A percentile compares a stretch with the other conserved stretches of the same genome.
Conservation (phyloP, 2,329 filamentous ascomycete genomes). For the Leptodontidium sp. region DNA sequence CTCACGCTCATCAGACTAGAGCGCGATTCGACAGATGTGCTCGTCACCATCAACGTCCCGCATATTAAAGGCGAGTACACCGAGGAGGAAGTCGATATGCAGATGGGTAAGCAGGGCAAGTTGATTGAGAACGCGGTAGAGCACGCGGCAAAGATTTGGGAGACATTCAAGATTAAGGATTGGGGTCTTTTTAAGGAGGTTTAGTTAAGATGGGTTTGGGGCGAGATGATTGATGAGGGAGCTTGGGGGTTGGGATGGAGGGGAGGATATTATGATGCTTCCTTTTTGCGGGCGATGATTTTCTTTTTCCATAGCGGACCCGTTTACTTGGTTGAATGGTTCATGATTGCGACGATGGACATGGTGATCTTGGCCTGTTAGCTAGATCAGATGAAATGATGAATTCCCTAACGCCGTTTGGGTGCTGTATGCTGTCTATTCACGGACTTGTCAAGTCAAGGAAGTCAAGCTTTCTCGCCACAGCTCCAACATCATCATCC, state of each 20-base stretch:
- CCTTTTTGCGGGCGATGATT: not conserved
- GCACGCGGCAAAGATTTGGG: slow-evolving; percentile 72
- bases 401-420: not conserved
- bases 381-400: slow-evolving; percentile 17
- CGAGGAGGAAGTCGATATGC: slow-evolving; percentile 74
- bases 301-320: not conserved
- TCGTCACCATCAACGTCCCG: slow-evolving; percentile 89
- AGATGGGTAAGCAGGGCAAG: slow-evolving; percentile 70
- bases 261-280: not conserved
- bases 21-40: slow-evolving; percentile 78
- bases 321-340: not conserved
- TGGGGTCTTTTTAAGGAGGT: slow-evolving; percentile 70
- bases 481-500: slow-evolving; percentile 33
- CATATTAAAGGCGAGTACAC: slow-evolving; percentile 79
- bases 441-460: slow-evolving; percentile 43
- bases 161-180: slow-evolving; percentile 79
- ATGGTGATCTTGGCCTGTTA: slow-evolving; percentile 2
- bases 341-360: not conserved
- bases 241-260: too few relatives aligned
- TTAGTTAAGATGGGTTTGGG: slow-evolving; percentile 26
- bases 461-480: slow-evolving; percentile 45
- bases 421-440: not conserved
- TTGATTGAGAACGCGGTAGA: slow-evolving; percentile 74
- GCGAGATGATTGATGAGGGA: not conserved
- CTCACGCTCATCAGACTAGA: slow-evolving; percentile 81